Percentiles rank a stretch among this genome's conserved stretches.
Evolutionary conservation across 1,284 basidiomycete genomes (phyloP).

Genomic region (Cutaneotrichosporon cyanovorans): DNA sequence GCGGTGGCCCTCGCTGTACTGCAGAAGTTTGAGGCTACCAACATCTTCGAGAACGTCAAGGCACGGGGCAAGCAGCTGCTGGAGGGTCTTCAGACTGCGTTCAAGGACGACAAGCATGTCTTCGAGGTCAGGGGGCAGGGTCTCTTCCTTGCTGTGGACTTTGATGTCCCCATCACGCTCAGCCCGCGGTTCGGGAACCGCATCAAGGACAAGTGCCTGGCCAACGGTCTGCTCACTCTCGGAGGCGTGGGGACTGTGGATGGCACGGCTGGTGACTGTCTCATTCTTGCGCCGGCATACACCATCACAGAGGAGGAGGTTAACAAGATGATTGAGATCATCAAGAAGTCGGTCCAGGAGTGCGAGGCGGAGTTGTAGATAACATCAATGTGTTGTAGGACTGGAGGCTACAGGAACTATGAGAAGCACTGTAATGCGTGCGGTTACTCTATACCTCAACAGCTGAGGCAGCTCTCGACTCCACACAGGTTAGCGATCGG

Average conservation of each 20-base stretch:
- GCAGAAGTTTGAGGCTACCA: conserved; percentile 59
- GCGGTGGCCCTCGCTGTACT: conserved; percentile 73
- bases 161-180: conserved; percentile 18
- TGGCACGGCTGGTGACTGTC: conserved; percentile 23
- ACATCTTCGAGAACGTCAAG: conserved; percentile 47
- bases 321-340: conserved; percentile 18
- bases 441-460: too few relatives aligned
- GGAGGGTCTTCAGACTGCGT: conserved; percentile 13
- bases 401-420: too few relatives aligned
- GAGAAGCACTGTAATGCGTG: too few relatives aligned
- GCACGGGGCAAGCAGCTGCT: conserved; percentile 24
- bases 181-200: conserved; percentile 22
- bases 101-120: conserved; percentile 17
- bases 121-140: conserved; percentile 51
- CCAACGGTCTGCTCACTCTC: conserved; percentile 26
- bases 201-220: conserved; percentile 24
- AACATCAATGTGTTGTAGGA: too few relatives aligned
- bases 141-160: conserved; percentile 42
- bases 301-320: conserved; percentile 21
- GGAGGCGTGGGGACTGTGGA: conserved; percentile 24
- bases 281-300: conserved; percentile 28
- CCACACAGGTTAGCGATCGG: too few relatives aligned
- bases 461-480: too few relatives aligned
- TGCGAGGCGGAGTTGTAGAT: conserved; percentile 5
- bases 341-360: conserved; percentile 13